phyloP scores from a whole-genome alignment of 2,329 filamentous ascomycete species.

The Dothiorella sarmentorum region DNA sequence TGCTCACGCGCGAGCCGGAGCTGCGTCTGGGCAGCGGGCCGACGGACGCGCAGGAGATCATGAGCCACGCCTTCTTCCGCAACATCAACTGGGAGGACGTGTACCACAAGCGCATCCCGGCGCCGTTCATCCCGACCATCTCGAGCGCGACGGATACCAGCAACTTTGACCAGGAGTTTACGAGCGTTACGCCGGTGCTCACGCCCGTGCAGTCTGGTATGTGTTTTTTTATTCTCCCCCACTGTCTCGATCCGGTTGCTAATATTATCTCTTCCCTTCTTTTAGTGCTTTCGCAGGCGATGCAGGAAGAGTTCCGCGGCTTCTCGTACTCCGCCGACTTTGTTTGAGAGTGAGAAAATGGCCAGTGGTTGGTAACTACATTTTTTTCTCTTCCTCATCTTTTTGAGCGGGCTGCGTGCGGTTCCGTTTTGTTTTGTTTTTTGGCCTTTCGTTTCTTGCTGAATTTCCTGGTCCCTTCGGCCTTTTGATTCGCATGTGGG shows the following conservation, averaged over 20 bases:
- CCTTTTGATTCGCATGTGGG: conserved; percentile 6
- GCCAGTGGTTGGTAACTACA: too few relatives aligned
- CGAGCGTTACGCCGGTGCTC: conserved; percentile 93
- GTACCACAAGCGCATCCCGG: conserved; percentile 86
- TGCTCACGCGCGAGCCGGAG: conserved; percentile 92
- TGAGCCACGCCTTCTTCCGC: conserved; percentile 97
- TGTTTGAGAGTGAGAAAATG: conserved; percentile 51
- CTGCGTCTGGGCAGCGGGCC: conserved; percentile 88
- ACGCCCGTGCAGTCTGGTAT: conserved; percentile 96
- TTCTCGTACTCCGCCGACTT: conserved; percentile 97
- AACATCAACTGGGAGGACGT: conserved; percentile 99
- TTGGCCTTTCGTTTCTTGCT: conserved; percentile 9
- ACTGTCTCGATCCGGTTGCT: too few relatives aligned
- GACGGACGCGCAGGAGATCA: conserved; percentile 96
- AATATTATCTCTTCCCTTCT: too few relatives aligned
- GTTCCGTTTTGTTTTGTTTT: conserved; percentile 3
- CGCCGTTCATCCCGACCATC: conserved; percentile 86
- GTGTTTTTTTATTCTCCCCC: too few relatives aligned
- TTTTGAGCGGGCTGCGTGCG: background rate
- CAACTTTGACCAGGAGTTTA: conserved; percentile 99
- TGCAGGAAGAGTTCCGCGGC: conserved; percentile 99
- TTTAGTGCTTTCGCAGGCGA: conserved; percentile 88
- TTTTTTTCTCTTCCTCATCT: too few relatives aligned
- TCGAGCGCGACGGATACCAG: conserved; percentile 95
- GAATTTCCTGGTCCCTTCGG: background rate